These are phyloP conservation scores for Aspergillus sp. DNA, from an alignment of 2,329 filamentous ascomycete species.

Conservation along the genomic window DNA sequence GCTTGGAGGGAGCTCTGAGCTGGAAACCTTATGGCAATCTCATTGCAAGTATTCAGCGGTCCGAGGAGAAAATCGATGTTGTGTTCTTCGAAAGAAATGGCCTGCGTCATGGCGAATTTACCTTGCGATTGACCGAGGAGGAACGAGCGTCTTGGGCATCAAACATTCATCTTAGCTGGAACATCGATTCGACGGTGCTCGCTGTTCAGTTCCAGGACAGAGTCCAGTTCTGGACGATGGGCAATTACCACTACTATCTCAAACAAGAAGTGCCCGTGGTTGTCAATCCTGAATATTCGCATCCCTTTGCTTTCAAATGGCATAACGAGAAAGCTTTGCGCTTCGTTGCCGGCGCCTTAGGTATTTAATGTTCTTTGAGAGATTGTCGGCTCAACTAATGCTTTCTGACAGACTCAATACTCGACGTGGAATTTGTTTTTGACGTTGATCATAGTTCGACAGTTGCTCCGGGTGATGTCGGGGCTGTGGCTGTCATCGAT, in stretches of 20 bases:
- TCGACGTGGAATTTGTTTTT: slow-evolving; percentile 67
- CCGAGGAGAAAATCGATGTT: slow-evolving; percentile 70
- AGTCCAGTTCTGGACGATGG: slow-evolving; percentile 93
- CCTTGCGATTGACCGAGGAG: slow-evolving; percentile 65
- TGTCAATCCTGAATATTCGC: slow-evolving; percentile 21
- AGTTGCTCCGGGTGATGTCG: slow-evolving; percentile 70
- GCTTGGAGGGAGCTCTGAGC: slow-evolving; percentile 80
- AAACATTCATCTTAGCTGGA: slow-evolving; percentile 75
- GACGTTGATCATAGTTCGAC: slow-evolving; percentile 68
- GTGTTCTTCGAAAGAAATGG: slow-evolving; percentile 97
- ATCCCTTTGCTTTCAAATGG: slow-evolving; percentile 57
- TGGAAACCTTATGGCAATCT: slow-evolving; percentile 92
- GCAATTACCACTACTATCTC: slow-evolving; percentile 97
- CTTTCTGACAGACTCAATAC: slow-evolving; percentile 44
- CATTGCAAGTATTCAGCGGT: slow-evolving; percentile 78
- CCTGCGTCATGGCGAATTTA: slow-evolving; percentile 92
- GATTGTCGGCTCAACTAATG: slow-evolving; percentile 9
- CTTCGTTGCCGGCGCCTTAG: slow-evolving; percentile 56
- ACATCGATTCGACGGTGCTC: slow-evolving; percentile 85
- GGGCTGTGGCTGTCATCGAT: slow-evolving; percentile 80
- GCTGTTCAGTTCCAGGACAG: slow-evolving; percentile 73
- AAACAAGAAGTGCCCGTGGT: slow-evolving; percentile 75
- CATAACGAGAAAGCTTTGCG: slow-evolving; percentile 81
- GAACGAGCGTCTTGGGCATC: slow-evolving; percentile 56
- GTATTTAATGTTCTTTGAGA: slow-evolving; percentile 33